A percentile compares a stretch with the other conserved stretches of the same genome.
Evolutionary conservation across 768 basidiomycete genomes (phyloP).

Genomic region (Psilocybe cyanescens): DNA sequence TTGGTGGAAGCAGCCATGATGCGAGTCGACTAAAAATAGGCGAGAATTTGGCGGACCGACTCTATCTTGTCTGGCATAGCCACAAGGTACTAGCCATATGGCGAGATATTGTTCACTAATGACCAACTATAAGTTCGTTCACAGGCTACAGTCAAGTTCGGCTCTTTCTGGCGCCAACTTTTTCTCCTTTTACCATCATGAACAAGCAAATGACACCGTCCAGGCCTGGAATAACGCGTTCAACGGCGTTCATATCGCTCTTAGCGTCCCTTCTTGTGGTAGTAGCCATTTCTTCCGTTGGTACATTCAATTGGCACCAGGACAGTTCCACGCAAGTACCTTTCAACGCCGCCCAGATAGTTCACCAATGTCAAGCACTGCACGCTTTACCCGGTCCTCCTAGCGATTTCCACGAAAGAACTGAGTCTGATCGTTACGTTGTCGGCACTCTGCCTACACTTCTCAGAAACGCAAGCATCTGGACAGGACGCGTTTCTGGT

Average conservation of each 20-base stretch:
- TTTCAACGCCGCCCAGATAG: slow-evolving; percentile 42
- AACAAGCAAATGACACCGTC: slow-evolving; percentile 35
- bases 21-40: slow-evolving; percentile 25
- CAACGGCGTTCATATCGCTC: slow-evolving; percentile 23
- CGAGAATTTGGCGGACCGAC: slow-evolving; percentile 3
- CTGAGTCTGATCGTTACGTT: slow-evolving; percentile 63
- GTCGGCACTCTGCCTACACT: slow-evolving; percentile 64
- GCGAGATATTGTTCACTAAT: slow-evolving; percentile 11
- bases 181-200: slow-evolving; percentile 26
- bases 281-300: slow-evolving; percentile 26
- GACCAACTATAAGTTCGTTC: slow-evolving; percentile 4
- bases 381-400: slow-evolving; percentile 52
- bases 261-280: slow-evolving; percentile 28
- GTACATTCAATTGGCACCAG: slow-evolving; percentile 25
- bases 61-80: background rate
- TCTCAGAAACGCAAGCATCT: slow-evolving; percentile 73
- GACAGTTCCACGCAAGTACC: slow-evolving; percentile 29
- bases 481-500: slow-evolving; percentile 60
- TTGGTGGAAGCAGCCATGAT: slow-evolving; percentile 15
- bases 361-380: slow-evolving; percentile 55
- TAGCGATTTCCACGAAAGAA: slow-evolving; percentile 39
- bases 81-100: slow-evolving; percentile 15
- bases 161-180: background rate
- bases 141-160: slow-evolving; percentile 6
- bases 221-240: slow-evolving; percentile 14